phyloP scores from a whole-genome alignment of 176 grass and related monocot species.

The Oryza glumipatula region DNA sequence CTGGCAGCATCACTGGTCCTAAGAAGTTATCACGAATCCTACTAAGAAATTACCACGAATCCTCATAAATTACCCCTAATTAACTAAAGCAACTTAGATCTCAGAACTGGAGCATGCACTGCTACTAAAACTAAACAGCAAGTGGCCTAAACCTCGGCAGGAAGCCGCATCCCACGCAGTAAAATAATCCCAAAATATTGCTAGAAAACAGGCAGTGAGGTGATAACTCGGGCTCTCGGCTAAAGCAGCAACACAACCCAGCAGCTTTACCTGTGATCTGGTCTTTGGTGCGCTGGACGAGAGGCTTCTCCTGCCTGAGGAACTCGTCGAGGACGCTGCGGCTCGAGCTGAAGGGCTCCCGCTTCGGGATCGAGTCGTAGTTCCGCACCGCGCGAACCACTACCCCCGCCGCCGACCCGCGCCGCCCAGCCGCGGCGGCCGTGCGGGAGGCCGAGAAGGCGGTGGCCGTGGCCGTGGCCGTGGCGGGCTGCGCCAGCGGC shows the following conservation, averaged over 20 bases:
- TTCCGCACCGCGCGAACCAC: conserved; percentile 56
- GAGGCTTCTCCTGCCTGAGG: conserved; percentile 60
- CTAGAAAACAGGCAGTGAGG: background rate
- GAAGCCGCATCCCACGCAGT: conserved; percentile 33
- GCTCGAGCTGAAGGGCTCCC: conserved; percentile 69
- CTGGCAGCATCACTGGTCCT: background rate
- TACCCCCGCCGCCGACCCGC: background rate
- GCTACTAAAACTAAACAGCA: background rate
- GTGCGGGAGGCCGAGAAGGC: background rate
- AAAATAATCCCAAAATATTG: background rate
- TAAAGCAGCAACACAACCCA: background rate
- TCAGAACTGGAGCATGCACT: background rate
- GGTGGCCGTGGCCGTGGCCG: background rate
- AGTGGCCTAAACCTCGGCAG: background rate
- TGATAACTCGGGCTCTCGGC: background rate
- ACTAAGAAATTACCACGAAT: too few species aligned
- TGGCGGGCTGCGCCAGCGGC: conserved; percentile 28
- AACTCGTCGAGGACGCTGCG: conserved; percentile 66
- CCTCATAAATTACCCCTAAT: background rate
- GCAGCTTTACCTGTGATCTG: conserved; percentile 60
- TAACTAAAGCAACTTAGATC: background rate
- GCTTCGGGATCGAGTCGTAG: conserved; percentile 75
- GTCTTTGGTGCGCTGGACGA: conserved; percentile 70
- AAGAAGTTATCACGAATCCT: background rate
- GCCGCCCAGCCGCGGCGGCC: background rate